Percentiles rank a stretch among this genome's conserved stretches.
phyloP scores from a whole-genome alignment of 1,139 yeast species.

The Diutina catenulata region DNA sequence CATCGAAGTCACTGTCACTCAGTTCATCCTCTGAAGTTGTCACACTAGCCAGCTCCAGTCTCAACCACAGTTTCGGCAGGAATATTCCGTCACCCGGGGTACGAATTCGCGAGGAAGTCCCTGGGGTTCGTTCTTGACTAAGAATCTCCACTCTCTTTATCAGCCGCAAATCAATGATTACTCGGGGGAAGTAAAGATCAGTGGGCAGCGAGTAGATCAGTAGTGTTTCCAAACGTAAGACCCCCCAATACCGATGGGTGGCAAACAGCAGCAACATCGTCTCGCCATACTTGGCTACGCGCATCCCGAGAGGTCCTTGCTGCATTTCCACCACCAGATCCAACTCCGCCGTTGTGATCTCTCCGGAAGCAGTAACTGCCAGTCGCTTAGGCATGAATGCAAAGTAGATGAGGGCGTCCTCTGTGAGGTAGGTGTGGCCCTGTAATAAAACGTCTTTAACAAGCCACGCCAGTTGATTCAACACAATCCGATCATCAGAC shows the following conservation, averaged over 20 bases:
- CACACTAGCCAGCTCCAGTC: not conserved
- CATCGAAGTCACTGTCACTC: not conserved
- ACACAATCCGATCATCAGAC: not conserved
- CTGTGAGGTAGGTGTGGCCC: conserved; percentile 72
- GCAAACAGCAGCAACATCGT: conserved; percentile 23
- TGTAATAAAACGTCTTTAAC: conserved; percentile 73
- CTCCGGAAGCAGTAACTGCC: conserved; percentile 6
- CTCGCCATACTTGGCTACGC: conserved; percentile 34
- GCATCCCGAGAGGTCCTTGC: conserved; percentile 38
- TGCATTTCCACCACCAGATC: conserved; percentile 25
- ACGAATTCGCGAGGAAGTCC: too few species aligned
- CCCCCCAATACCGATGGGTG: conserved; percentile 56
- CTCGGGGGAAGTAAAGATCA: conserved; percentile 70
- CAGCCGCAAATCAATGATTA: conserved; percentile 50
- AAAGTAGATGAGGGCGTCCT: conserved; percentile 54
- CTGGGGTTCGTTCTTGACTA: not conserved
- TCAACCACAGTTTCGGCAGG: not conserved
- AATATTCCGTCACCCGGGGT: not conserved
- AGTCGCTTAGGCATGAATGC: conserved; percentile 61
- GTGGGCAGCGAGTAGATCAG: conserved; percentile 61
- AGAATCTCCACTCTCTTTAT: conserved; percentile 1
- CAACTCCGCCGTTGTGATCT: conserved; percentile 6
- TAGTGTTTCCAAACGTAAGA: conserved; percentile 57
- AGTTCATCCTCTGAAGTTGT: not conserved
- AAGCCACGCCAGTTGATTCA: conserved; percentile 13